These are phyloP conservation scores for Vanilla planifolia DNA, from an alignment of 106 monocot species.

Conservation along the genomic window DNA sequence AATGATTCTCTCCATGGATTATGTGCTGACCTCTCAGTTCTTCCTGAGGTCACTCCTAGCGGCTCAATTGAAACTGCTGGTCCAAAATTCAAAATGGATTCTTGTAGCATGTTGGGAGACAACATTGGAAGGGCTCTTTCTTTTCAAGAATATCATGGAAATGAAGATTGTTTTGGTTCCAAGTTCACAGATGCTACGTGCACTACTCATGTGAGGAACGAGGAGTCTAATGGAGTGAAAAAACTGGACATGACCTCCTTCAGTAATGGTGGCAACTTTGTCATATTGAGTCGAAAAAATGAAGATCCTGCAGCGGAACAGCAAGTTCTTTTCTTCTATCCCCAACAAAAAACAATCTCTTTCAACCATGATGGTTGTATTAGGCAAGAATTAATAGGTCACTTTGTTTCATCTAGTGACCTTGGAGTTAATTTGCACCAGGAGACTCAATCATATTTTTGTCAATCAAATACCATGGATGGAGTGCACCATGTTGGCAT, in stretches of 20 bases:
- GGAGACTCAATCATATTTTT: slow-evolving; percentile 6
- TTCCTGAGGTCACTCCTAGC: neutral
- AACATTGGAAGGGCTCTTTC: slow-evolving; percentile 1
- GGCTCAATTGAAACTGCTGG: neutral
- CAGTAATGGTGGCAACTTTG: slow-evolving; percentile 10
- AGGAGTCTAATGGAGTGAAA: slow-evolving; percentile 2
- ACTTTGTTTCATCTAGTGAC: slow-evolving; percentile 5
- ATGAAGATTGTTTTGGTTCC: neutral
- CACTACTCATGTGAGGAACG: neutral
- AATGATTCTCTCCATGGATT: slow-evolving; percentile 1
- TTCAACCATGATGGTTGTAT: slow-evolving; percentile 3
- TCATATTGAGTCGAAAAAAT: slow-evolving; percentile 12
- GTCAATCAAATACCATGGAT: slow-evolving; percentile 17
- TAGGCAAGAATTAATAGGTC: slow-evolving; percentile 7
- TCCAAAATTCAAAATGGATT: neutral
- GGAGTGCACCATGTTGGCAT: slow-evolving; percentile 13
- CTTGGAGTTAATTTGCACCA: slow-evolving; percentile 13
- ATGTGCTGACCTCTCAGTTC: neutral
- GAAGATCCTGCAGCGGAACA: slow-evolving; percentile 13
- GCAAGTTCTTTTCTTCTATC: slow-evolving; percentile 20
- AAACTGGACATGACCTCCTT: neutral
- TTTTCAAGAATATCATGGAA: slow-evolving; percentile 10
- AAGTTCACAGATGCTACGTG: neutral
- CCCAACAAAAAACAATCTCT: slow-evolving; percentile 13
- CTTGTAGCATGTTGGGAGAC: slow-evolving; percentile 1